Evolutionary conservation across 2,329 filamentous ascomycete genomes (phyloP).

Genomic region (Neofusicoccum parvum): DNA sequence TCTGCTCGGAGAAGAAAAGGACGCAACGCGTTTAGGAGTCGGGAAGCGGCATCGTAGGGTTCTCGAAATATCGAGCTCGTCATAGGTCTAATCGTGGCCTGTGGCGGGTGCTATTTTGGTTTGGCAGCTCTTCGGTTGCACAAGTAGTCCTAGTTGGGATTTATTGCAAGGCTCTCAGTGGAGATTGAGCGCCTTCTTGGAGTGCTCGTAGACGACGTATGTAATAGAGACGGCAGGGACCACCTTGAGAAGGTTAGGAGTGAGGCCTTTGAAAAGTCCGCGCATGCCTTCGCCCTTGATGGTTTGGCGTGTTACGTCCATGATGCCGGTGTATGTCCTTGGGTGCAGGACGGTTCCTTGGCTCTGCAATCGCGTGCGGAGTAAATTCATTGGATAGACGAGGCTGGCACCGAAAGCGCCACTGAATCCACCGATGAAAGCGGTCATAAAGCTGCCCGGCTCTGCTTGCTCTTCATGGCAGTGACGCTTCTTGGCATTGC

Average conservation of each 20-base stretch:
- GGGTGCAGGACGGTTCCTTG: conserved; percentile 93
- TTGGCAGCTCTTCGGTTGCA: not conserved
- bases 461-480: conserved; percentile 79
- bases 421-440: conserved; percentile 85
- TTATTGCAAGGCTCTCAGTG: conserved; percentile 29
- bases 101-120: not conserved
- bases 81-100: not conserved
- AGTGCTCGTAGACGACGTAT: conserved; percentile 47
- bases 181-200: conserved; percentile 39
- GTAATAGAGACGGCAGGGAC: conserved; percentile 89
- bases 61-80: not conserved
- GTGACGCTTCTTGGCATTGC: conserved; percentile 68
- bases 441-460: conserved; percentile 80
- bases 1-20: conserved; percentile 7
- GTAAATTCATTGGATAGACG: conserved; percentile 92
- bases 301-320: conserved; percentile 85
- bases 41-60: not conserved
- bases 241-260: conserved; percentile 94
- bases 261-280: conserved; percentile 91
- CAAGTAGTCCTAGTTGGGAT: not conserved
- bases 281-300: conserved; percentile 78
- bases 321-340: conserved; percentile 85
- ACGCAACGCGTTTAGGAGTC: not conserved
- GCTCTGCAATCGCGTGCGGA: conserved; percentile 88
- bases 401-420: conserved; percentile 91